Evolutionary conservation across 2,329 filamentous ascomycete species (phyloP).

Genomic region (Aspergillus caelatus): DNA sequence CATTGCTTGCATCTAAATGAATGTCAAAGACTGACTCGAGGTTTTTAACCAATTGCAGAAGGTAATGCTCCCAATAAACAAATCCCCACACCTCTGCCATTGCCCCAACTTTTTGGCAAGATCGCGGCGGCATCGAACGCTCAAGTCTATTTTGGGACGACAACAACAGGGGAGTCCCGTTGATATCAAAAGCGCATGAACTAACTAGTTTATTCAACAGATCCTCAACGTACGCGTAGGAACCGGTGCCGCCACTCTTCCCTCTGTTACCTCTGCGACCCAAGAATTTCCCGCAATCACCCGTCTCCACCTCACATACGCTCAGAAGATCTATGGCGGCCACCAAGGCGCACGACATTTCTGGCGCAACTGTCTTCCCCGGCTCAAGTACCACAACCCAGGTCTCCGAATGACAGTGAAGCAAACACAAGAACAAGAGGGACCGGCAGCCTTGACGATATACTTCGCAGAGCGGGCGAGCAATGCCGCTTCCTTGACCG

Average conservation of each 20-base stretch:
- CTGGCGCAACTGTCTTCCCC: constrained; percentile 79
- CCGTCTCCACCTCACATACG: constrained; percentile 49
- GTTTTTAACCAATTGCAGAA: constrained; percentile 22
- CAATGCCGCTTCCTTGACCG: constrained; percentile 31
- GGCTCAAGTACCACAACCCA: constrained; percentile 94
- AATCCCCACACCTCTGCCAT: not conserved
- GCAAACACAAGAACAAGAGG: constrained; percentile 60
- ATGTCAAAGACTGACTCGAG: constrained; percentile 3
- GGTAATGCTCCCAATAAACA: constrained; percentile 22
- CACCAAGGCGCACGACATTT: constrained; percentile 70
- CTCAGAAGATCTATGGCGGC: constrained; percentile 44
- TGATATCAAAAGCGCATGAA: not conserved
- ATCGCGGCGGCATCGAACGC: not conserved
- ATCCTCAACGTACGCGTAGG: constrained; percentile 76
- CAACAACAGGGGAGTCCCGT: not conserved
- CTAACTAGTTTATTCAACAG: constrained; percentile 46
- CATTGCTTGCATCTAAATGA: not conserved
- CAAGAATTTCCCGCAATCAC: constrained; percentile 43
- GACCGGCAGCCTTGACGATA: constrained; percentile 43
- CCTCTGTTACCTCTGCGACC: constrained; percentile 42
- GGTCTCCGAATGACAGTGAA: constrained; percentile 79
- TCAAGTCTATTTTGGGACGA: not conserved
- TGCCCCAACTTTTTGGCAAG: not conserved
- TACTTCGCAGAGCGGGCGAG: constrained; percentile 43
- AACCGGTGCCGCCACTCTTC: constrained; percentile 79